Percentiles rank a stretch among this genome's conserved stretches.
Evolutionary conservation across 148 eudicot species (phyloP).

Genomic region (Chenopodium quinoa): DNA sequence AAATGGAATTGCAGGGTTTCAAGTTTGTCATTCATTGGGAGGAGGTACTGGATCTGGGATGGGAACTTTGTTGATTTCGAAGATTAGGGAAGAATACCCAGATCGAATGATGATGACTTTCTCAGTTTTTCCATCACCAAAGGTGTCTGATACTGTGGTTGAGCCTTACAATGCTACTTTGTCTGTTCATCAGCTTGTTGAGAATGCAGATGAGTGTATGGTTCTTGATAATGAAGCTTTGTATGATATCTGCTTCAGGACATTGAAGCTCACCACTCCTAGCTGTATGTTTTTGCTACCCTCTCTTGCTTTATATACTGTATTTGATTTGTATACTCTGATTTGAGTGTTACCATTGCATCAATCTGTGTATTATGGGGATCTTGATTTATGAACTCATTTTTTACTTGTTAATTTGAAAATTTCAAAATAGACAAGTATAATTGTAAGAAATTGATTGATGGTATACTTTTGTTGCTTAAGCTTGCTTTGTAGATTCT

Average conservation of each 20-base stretch:
- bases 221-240: slow-evolving; percentile 81
- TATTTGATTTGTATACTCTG: no score
- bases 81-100: slow-evolving; percentile 77
- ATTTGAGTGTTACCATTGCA: no score
- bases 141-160: slow-evolving; percentile 73
- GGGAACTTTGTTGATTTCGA: slow-evolving; percentile 71
- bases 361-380: no score
- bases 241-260: slow-evolving; percentile 75
- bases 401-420: no score
- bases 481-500: no score
- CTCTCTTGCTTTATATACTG: background rate
- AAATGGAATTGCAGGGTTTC: slow-evolving; percentile 46
- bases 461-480: no score
- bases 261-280: slow-evolving; percentile 75
- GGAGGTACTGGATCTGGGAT: slow-evolving; percentile 80
- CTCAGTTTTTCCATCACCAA: slow-evolving; percentile 74
- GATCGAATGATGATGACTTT: slow-evolving; percentile 80
- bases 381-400: no score
- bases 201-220: slow-evolving; percentile 88
- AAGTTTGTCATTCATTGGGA: slow-evolving; percentile 71
- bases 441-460: no score
- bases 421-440: no score
- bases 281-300: slow-evolving; percentile 51
- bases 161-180: slow-evolving; percentile 77
- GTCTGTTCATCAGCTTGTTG: slow-evolving; percentile 79